Evolutionary conservation across 2,329 filamentous ascomycete genomes (phyloP).

Genomic region (Pleurostoma richardsiae): DNA sequence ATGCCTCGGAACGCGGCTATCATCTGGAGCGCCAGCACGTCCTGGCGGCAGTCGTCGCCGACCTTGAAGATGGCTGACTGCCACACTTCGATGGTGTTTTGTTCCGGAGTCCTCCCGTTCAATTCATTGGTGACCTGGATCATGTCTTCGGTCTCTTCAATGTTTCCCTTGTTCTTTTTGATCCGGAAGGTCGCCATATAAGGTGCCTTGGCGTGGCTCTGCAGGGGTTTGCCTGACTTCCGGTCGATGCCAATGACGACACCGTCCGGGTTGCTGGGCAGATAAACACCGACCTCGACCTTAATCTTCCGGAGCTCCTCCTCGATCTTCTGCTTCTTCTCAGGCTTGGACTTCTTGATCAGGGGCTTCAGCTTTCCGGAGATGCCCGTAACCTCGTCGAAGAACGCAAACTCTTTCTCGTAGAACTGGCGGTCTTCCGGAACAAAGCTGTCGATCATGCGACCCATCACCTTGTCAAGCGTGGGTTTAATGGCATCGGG

Average conservation of each 20-base stretch:
- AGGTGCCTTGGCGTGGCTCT: slow-evolving; percentile 96
- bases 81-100: slow-evolving; percentile 85
- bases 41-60: slow-evolving; percentile 95
- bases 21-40: slow-evolving; percentile 94
- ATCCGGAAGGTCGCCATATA: slow-evolving; percentile 99
- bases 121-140: slow-evolving; percentile 39
- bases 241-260: slow-evolving; percentile 97
- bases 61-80: slow-evolving; percentile 99
- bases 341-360: slow-evolving; percentile 86
- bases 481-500: slow-evolving; percentile 92
- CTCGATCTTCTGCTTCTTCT: slow-evolving; percentile 99
- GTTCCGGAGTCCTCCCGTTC: slow-evolving; percentile 22
- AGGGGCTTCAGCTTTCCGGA: slow-evolving; percentile 93
- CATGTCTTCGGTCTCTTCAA: slow-evolving; percentile 47
- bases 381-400: slow-evolving; percentile 90
- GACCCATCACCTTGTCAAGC: slow-evolving; percentile 82
- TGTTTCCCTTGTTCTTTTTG: slow-evolving; percentile 64
- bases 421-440: slow-evolving; percentile 78
- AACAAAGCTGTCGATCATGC: slow-evolving; percentile 79
- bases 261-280: slow-evolving; percentile 94
- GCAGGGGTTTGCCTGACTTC: slow-evolving; percentile 94
- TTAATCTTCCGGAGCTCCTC: slow-evolving; percentile 97
- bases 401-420: slow-evolving; percentile 95
- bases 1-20: slow-evolving; percentile 97
- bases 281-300: slow-evolving; percentile 93